Evolutionary conservation across 73 alveolate genomes (phyloP), one percentile per base, ranked within the genome.

Genomic region (Paramecium octaurelia): DNA sequence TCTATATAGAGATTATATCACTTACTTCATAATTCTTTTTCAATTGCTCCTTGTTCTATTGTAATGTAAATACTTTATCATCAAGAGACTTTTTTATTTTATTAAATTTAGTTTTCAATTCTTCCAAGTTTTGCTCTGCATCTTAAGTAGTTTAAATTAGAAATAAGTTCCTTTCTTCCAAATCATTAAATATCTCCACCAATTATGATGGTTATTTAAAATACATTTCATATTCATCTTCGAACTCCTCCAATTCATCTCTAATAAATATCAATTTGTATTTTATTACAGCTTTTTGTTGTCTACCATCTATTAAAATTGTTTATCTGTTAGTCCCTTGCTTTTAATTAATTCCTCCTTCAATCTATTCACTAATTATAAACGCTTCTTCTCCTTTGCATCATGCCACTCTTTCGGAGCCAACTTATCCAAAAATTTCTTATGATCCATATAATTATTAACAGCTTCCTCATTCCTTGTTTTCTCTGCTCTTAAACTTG

Each of bases 381-480:
- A 46, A 23, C 91, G 71, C 50, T 71, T 68, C 57, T 89, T 89
- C 34, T 89, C 94, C 48, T 89, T 89, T 27, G 75, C 75, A 70
- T 89, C 94, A 89, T 70, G 75, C 94, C 94, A 89, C 23, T 89
- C 94, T 34, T 89, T 89, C 16, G 94, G 94, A 46, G 94, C 88
- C 71, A 89, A 43, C 31, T 89, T 89, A 89, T 89, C 94, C 4
- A 89, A 34, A 46, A 89, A 89, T 29, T 89, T 83, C 46, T 89
- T 89, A 59, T 89, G 94, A 54, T 89, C 94, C 70, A 59, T 89
- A 29, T 89, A 89, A 46, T 77, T 89, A 46, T 64, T 34, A 35
- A 89, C 86, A 31, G 86, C 86, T 36, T 89, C 94, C 14, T 89
- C 94, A 64, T 70, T 89, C 35, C 94, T 35, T 3, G 88, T 89